Conservation (phyloP, 129 eudicot genomes). For the Pulicaria dysenterica region DNA sequence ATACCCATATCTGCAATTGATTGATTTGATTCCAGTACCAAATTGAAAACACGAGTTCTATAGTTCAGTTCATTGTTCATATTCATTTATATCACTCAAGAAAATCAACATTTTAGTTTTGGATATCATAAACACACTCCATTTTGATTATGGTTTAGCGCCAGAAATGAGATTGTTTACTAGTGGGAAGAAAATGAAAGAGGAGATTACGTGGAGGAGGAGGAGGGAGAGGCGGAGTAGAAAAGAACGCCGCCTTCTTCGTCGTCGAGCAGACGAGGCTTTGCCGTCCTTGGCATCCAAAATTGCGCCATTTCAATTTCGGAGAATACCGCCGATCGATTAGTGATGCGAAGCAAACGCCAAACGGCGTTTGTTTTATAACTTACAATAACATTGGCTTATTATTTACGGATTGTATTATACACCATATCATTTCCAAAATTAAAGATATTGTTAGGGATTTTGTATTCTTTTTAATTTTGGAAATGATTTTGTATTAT, state of each 20-base stretch:
- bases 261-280: conserved; percentile 78
- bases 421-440: no score
- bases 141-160: conserved; percentile 14
- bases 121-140: background rate
- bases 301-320: conserved; percentile 60
- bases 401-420: no score
- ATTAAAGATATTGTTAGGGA: no score
- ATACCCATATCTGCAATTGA: conserved; percentile 49
- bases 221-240: conserved; percentile 57
- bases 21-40: conserved; percentile 21
- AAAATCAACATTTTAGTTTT: conserved; percentile 3
- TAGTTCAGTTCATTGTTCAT: background rate
- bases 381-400: no score
- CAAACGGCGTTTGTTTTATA: no score
- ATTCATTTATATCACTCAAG: background rate
- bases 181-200: background rate
- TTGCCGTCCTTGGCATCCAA: conserved; percentile 87
- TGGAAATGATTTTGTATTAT: no score
- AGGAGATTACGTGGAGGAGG: conserved; percentile 51
- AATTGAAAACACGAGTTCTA: background rate
- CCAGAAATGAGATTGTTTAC: conserved; percentile 13
- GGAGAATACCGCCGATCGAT: background rate
- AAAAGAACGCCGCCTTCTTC: conserved; percentile 97
- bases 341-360: no score
- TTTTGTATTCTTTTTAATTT: no score